phyloP scores from a whole-genome alignment of 2,329 filamentous ascomycete species.

The Fusarium zealandicum region DNA sequence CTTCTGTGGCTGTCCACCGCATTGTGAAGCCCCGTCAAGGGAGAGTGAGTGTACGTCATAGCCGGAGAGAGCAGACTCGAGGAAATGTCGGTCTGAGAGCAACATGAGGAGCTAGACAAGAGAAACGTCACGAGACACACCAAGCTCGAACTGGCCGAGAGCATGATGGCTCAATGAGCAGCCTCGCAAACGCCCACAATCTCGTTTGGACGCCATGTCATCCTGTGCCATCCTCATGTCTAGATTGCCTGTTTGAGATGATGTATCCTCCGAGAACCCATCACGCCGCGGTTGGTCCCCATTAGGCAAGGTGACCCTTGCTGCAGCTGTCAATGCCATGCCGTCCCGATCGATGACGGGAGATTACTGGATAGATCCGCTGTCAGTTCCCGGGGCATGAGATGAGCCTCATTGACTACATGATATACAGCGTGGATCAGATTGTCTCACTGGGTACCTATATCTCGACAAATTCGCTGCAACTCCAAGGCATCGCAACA shows the following conservation, averaged over 20 bases:
- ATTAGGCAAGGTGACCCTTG: constrained; percentile 28
- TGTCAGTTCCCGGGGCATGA: constrained; percentile 26
- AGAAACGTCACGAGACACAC: constrained; percentile 3
- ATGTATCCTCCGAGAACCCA: constrained; percentile 9
- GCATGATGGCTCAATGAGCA: too few relatives aligned
- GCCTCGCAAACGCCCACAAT: constrained; percentile 5
- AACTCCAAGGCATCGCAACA: neutral
- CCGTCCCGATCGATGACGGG: constrained; percentile 11
- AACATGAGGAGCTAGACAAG: neutral
- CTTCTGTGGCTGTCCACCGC: too few relatives aligned
- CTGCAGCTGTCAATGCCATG: constrained; percentile 28
- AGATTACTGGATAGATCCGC: constrained; percentile 40
- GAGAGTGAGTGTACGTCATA: neutral
- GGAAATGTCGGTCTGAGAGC: constrained; percentile 11
- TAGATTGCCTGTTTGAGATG: constrained; percentile 5
- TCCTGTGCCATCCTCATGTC: constrained; percentile 10
- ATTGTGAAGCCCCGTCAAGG: neutral
- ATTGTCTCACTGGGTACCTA: neutral
- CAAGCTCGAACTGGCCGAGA: neutral
- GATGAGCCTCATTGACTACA: constrained; percentile 32
- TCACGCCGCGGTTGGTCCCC: constrained; percentile 12
- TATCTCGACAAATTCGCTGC: neutral
- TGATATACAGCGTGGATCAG: neutral
- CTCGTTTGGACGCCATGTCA: constrained; percentile 11
- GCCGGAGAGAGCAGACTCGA: neutral